These are phyloP conservation scores for Russula vinacea DNA, from an alignment of 768 basidiomycete genomes.

Conservation along the genomic window DNA sequence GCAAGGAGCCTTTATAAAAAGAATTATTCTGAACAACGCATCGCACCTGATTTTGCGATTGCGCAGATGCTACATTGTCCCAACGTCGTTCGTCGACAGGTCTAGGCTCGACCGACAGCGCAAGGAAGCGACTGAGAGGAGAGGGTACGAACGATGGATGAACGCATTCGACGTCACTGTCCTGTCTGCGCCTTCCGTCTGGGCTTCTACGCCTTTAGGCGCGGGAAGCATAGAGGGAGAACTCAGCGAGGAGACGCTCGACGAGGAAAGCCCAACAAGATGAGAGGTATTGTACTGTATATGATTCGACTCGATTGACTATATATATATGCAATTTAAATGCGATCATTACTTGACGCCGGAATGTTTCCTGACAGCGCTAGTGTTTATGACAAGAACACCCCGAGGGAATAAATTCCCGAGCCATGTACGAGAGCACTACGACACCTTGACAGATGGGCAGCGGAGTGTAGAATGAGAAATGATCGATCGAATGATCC, in stretches of 20 bases:
- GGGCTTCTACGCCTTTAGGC: background rate
- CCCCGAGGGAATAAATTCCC: background rate
- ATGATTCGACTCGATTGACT: background rate
- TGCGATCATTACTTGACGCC: background rate
- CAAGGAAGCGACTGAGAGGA: conserved; percentile 8
- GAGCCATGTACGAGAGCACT: background rate
- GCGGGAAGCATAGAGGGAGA: conserved; percentile 4
- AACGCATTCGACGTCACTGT: background rate
- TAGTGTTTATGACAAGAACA: too few species aligned
- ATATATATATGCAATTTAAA: conserved; percentile 11
- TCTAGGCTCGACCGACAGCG: background rate
- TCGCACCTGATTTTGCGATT: background rate
- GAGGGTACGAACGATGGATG: background rate
- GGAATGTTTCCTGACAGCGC: background rate
- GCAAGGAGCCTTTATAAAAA: background rate
- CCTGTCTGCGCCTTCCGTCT: conserved; percentile 11
- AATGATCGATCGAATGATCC: background rate
- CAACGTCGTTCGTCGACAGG: background rate
- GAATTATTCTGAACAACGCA: background rate
- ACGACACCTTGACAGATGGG: conserved; percentile 1
- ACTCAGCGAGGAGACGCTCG: conserved; percentile 16
- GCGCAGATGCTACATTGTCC: background rate
- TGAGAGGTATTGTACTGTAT: background rate
- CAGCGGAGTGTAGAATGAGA: conserved; percentile 2
- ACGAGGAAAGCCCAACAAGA: background rate